Conservation (phyloP, 352 stramenopile genomes). For the Pseudoperonospora humuli region DNA sequence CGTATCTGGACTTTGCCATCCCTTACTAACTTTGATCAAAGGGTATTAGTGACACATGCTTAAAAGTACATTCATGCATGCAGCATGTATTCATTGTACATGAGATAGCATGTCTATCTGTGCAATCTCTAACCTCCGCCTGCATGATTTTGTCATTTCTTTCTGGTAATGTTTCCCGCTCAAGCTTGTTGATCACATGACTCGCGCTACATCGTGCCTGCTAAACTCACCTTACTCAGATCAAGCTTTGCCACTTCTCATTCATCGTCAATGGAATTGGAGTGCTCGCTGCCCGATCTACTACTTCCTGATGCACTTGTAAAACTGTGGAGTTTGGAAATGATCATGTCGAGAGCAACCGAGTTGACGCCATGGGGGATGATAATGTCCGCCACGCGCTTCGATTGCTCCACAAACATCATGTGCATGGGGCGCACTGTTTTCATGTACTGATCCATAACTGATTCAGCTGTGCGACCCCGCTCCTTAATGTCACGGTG, state of each 20-base stretch:
- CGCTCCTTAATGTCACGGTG: slow-evolving; percentile 92
- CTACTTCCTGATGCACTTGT: slow-evolving; percentile 38
- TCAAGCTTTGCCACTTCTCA: slow-evolving; percentile 15
- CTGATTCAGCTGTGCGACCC: slow-evolving; percentile 87
- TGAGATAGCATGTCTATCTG: no score
- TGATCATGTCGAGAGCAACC: slow-evolving; percentile 91
- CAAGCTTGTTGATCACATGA: slow-evolving; percentile 17
- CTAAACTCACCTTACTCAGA: slow-evolving; percentile 9
- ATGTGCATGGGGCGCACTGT: slow-evolving; percentile 98
- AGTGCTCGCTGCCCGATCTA: slow-evolving; percentile 35
- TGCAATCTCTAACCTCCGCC: no score
- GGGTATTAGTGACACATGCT: no score
- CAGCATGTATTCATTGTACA: no score
- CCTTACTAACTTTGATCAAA: not conserved
- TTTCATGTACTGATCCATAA: slow-evolving; percentile 95
- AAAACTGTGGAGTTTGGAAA: slow-evolving; percentile 84
- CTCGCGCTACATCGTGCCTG: slow-evolving; percentile 14
- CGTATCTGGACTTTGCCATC: not conserved
- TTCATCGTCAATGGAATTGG: slow-evolving; percentile 40
- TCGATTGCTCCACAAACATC: slow-evolving; percentile 96
- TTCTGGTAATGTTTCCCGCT: not conserved
- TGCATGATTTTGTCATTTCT: no score
- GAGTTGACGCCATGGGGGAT: slow-evolving; percentile 91
- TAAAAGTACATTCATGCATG: no score
- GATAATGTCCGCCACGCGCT: slow-evolving; percentile 92